Evolutionary conservation across 75 land plant genomes (phyloP), one percentile per base, ranked within the genome.

Genomic region (Chamaecyparis obtusa): DNA sequence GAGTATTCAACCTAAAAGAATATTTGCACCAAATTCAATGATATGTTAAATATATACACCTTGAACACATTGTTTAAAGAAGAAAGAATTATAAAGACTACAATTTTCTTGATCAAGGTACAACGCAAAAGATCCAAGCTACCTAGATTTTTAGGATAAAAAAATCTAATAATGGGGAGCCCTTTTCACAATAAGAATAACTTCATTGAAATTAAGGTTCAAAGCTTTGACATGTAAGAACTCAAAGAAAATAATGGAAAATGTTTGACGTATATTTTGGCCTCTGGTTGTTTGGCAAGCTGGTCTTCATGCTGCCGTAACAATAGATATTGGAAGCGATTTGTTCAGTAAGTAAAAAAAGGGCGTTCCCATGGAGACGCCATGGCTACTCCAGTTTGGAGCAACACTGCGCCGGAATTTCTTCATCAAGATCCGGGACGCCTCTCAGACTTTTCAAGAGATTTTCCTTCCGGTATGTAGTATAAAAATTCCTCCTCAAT

Each of bases 321-420:
- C 69, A 5, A 24, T 24, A 64, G 5, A 64, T 64, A 19, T 51
- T 64, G 6, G 69, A 64, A 6, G 69, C n/a, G n/a, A 64, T 64
- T 64, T 24, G 27, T 24, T 64, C 6, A 64, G 27, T 19, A 64
- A 64, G 2, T 64, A 64, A 0, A 64, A 64, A 5, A 64, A 7
- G n/a, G 9, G 0, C 5, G 69, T 21, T 64, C 5, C 27, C 69
- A 89, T 89, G 90, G 89, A 83, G 83, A 87, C 90, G 46, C 84
- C 89, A 9, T 87, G 89, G 90, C 44, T 78, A 30, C 84, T 77
- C 27, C 90, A 89, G 44, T 16, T 89, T 67, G 89, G 80, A 69
- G 90, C 85, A 37, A 89, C 90, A 36, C 56, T 89, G 57, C 90
- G 84, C 57, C 90, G 90, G 35, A 87, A 89, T 88, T 87, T 89